Evolutionary conservation across 1,284 basidiomycete genomes (phyloP).

Genomic region (Leccinum griseonigrum): DNA sequence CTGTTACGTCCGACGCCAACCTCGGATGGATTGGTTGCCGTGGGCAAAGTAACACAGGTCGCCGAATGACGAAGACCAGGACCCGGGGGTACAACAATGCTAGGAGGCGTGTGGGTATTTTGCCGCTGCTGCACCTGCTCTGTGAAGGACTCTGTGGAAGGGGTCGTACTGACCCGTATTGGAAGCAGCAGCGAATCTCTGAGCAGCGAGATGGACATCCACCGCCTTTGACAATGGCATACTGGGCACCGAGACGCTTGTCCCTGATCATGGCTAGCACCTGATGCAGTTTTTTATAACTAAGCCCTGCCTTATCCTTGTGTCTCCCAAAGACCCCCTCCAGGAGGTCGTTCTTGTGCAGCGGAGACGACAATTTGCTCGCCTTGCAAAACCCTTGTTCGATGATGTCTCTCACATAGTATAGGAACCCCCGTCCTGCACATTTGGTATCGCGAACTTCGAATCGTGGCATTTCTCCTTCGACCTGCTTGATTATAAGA

Average conservation of each 20-base stretch:
- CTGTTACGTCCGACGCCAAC: slow-evolving; percentile 66
- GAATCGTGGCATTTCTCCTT: slow-evolving; percentile 83
- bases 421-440: slow-evolving; percentile 84
- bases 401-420: slow-evolving; percentile 89
- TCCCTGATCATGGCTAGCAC: slow-evolving; percentile 76
- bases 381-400: slow-evolving; percentile 77
- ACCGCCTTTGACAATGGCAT: slow-evolving; percentile 9
- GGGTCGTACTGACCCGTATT: slow-evolving; percentile 49
- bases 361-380: slow-evolving; percentile 27
- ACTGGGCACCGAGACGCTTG: slow-evolving; percentile 33
- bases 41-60: slow-evolving; percentile 42
- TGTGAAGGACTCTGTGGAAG: slow-evolving; percentile 62
- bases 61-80: slow-evolving; percentile 76
- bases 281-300: slow-evolving; percentile 67
- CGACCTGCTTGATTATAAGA: slow-evolving; percentile 94
- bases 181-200: slow-evolving; percentile 72
- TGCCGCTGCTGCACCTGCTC: slow-evolving; percentile 55
- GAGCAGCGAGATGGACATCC: slow-evolving; percentile 82
- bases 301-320: slow-evolving; percentile 58
- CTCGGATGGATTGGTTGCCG: slow-evolving; percentile 60
- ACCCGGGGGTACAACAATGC: slow-evolving; percentile 48
- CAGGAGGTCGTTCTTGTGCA: slow-evolving; percentile 57
- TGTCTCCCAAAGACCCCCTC: slow-evolving; percentile 58
- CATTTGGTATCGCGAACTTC: slow-evolving; percentile 82
- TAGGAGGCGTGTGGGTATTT: slow-evolving; percentile 42